Percentiles rank a stretch among this genome's conserved stretches.
Evolutionary conservation across 169 alveolate genomes (phyloP).

Genomic region (Cryptosporidium bovis): DNA sequence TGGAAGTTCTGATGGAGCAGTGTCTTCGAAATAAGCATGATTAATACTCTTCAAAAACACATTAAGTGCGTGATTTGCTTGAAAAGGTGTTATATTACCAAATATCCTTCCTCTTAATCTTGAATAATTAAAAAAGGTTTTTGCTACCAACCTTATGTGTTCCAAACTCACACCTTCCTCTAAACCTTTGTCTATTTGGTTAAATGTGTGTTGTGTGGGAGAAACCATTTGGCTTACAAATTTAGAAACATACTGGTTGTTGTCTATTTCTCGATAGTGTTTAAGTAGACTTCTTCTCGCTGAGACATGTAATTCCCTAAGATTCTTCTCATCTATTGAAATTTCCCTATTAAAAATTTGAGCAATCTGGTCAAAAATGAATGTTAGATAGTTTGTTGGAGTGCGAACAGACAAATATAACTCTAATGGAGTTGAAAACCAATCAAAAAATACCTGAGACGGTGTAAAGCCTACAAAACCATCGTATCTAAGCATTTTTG

Average conservation of each 20-base stretch:
- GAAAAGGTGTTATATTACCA: constrained; percentile 19
- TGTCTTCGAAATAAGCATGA: not conserved
- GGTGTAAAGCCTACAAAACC: no score
- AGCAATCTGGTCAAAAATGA: not conserved
- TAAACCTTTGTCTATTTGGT: not conserved
- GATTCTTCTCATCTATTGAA: no score
- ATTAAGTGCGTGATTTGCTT: constrained; percentile 23
- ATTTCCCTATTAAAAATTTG: not conserved
- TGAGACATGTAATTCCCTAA: no score
- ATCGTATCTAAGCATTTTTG: no score
- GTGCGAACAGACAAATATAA: not conserved
- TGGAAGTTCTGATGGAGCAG: no score
- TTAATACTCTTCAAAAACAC: constrained; percentile 18
- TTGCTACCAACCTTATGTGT: not conserved
- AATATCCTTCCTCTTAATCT: constrained; percentile 17
- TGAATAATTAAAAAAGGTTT: constrained; percentile 4
- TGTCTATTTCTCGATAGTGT: no score
- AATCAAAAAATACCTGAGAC: not conserved
- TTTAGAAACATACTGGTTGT: not conserved
- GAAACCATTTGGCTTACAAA: constrained; percentile 23
- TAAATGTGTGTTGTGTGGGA: constrained; percentile 19
- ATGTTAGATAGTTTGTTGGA: constrained; percentile 9
- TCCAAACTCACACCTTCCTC: not conserved
- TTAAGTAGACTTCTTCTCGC: no score
- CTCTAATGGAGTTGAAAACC: constrained; percentile 32